These are phyloP conservation scores for Thielaviopsis cerberus DNA, from an alignment of 2,329 filamentous ascomycete genomes.

Conservation along the genomic window DNA sequence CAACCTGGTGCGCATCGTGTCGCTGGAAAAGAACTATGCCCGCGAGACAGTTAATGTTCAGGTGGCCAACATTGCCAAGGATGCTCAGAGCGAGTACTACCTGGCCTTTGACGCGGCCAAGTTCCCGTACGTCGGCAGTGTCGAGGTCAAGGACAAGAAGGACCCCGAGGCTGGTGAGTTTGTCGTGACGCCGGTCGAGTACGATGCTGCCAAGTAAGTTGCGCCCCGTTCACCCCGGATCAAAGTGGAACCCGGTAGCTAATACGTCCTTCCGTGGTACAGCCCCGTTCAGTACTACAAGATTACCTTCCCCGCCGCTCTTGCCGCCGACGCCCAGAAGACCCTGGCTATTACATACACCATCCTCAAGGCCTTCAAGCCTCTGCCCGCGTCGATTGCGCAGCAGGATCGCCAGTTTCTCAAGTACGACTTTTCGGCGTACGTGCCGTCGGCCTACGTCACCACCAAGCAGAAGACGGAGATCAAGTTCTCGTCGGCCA, in stretches of 20 bases:
- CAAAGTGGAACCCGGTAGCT: slow-evolving; percentile 8
- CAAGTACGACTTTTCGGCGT: slow-evolving; percentile 68
- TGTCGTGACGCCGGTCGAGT: slow-evolving; percentile 47
- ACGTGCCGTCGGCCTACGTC: slow-evolving; percentile 63
- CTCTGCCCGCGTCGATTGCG: slow-evolving; percentile 64
- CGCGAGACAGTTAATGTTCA: slow-evolving; percentile 87
- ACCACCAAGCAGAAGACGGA: slow-evolving; percentile 95
- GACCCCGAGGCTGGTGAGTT: slow-evolving; percentile 43
- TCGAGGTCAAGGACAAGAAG: slow-evolving; percentile 90
- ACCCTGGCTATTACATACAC: slow-evolving; percentile 79
- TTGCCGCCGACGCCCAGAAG: slow-evolving; percentile 58
- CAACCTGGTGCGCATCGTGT: slow-evolving; percentile 78
- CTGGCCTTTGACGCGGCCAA: slow-evolving; percentile 64
- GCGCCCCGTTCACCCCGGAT: neutral
- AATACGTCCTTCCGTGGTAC: slow-evolving; percentile 8
- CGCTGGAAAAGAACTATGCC: slow-evolving; percentile 80
- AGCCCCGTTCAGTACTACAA: slow-evolving; percentile 69
- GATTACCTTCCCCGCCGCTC: slow-evolving; percentile 56
- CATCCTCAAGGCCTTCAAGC: slow-evolving; percentile 56
- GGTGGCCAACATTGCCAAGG: slow-evolving; percentile 66
- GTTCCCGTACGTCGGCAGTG: slow-evolving; percentile 58
- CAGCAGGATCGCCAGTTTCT: slow-evolving; percentile 80
- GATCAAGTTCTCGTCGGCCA: slow-evolving; percentile 63
- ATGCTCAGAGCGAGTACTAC: slow-evolving; percentile 78
- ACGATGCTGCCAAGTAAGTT: slow-evolving; percentile 37